Evolutionary conservation across 1,284 basidiomycete species (phyloP).

Genomic region (Termitomyces sp.): DNA sequence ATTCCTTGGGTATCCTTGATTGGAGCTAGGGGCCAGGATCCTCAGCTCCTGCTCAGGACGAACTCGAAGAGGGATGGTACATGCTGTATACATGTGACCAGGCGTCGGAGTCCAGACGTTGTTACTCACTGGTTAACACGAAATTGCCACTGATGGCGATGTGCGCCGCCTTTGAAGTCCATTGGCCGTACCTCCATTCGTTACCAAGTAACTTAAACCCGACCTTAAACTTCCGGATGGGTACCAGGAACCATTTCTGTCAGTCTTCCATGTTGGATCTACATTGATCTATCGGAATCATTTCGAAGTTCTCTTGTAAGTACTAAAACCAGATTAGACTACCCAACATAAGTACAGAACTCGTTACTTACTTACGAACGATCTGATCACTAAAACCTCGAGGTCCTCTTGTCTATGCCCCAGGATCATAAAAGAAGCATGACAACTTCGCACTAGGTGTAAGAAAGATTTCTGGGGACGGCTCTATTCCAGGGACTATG

Average conservation of each 20-base stretch:
- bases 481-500: background rate
- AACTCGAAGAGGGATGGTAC: background rate
- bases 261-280: slow-evolving; percentile 9
- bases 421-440: background rate
- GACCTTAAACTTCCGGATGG: slow-evolving; percentile 1
- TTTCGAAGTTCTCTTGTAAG: background rate
- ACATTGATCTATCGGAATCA: background rate
- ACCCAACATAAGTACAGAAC: too few species aligned
- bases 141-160: slow-evolving; percentile 1
- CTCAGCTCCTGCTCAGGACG: background rate
- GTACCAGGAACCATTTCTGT: background rate
- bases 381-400: background rate
- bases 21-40: background rate
- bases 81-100: background rate
- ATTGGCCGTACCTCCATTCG: background rate
- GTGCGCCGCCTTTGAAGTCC: background rate
- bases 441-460: background rate
- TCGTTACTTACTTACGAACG: too few species aligned
- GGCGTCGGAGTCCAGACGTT: background rate
- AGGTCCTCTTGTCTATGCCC: too few species aligned
- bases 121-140: background rate
- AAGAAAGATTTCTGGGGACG: background rate
- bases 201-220: background rate
- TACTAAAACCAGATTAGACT: background rate
- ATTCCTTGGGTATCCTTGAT: background rate